phyloP scores from a whole-genome alignment of 257 asterid genomes.

The Osmanthus fragrans region DNA sequence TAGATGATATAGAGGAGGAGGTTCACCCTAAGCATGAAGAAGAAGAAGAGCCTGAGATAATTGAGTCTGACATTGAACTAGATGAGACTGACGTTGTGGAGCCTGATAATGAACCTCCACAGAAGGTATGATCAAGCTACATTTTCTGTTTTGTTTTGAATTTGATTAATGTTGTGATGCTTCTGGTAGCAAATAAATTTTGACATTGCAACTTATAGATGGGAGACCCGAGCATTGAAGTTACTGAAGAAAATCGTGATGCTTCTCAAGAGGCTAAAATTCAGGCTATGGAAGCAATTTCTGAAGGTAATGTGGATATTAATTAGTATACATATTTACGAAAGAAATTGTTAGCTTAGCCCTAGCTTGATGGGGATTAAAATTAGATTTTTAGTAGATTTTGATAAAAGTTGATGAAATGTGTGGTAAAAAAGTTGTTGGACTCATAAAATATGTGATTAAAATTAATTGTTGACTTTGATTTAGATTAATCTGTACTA shows the following conservation, averaged over 20 bases:
- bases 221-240: slow-evolving; percentile 90
- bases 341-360: neutral
- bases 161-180: neutral
- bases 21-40: slow-evolving; percentile 48
- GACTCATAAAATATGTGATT: too few relatives aligned
- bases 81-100: slow-evolving; percentile 81
- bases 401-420: too few relatives aligned
- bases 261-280: slow-evolving; percentile 91
- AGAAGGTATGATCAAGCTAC: slow-evolving; percentile 47
- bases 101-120: slow-evolving; percentile 86
- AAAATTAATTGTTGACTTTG: too few relatives aligned
- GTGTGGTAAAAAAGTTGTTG: too few relatives aligned
- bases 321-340: neutral
- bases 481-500: too few relatives aligned
- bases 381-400: too few relatives aligned
- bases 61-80: slow-evolving; percentile 90
- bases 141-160: neutral
- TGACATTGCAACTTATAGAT: slow-evolving; percentile 46
- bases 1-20: slow-evolving; percentile 50
- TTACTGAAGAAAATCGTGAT: slow-evolving; percentile 86
- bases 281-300: slow-evolving; percentile 90
- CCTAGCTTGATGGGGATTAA: too few relatives aligned
- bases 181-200: slow-evolving; percentile 7
- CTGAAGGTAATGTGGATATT: slow-evolving; percentile 60
- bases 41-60: slow-evolving; percentile 85